These are phyloP conservation scores for Bruguiera hainesii DNA, from an alignment of 441 rosid species.

Conservation along the genomic window DNA sequence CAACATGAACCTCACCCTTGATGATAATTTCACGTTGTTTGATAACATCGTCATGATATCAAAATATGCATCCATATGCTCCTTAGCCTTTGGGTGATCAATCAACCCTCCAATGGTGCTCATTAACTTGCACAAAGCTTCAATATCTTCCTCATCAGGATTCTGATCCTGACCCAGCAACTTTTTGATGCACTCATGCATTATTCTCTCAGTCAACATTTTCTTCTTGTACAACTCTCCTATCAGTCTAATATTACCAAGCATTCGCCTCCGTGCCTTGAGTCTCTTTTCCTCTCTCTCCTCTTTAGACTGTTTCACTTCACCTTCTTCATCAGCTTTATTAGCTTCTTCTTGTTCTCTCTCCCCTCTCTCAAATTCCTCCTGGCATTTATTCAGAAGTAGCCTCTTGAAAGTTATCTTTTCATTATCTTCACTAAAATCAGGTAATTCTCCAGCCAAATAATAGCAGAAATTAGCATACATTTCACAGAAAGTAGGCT, in stretches of 20 bases:
- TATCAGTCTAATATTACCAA: slow-evolving; percentile 92
- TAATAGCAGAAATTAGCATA: slow-evolving; percentile 78
- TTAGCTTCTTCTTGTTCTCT: slow-evolving; percentile 94
- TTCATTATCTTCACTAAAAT: slow-evolving; percentile 58
- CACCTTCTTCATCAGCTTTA: slow-evolving; percentile 83
- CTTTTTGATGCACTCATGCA: slow-evolving; percentile 78
- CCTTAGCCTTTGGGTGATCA: slow-evolving; percentile 72
- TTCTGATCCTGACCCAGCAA: slow-evolving; percentile 72
- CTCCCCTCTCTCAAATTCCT: slow-evolving; percentile 93
- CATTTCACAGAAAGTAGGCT: slow-evolving; percentile 99
- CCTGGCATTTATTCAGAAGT: slow-evolving; percentile 88
- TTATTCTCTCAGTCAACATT: slow-evolving; percentile 88
- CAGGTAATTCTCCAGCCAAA: slow-evolving; percentile 75
- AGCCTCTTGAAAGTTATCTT: slow-evolving; percentile 80
- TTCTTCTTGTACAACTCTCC: slow-evolving; percentile 94
- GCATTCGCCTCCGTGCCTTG: slow-evolving; percentile 84
- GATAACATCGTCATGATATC: slow-evolving; percentile 65
- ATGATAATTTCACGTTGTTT: slow-evolving; percentile 60
- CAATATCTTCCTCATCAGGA: slow-evolving; percentile 94
- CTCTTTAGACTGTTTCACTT: slow-evolving; percentile 62
- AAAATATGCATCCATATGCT: slow-evolving; percentile 72
- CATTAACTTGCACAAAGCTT: slow-evolving; percentile 90
- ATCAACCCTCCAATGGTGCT: slow-evolving; percentile 90
- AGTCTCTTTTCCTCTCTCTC: slow-evolving; percentile 89
- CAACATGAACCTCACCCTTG: slow-evolving; percentile 91